These are phyloP conservation scores for Penicillium sp. DNA, from an alignment of 2,329 filamentous ascomycete species.

Conservation along the genomic window DNA sequence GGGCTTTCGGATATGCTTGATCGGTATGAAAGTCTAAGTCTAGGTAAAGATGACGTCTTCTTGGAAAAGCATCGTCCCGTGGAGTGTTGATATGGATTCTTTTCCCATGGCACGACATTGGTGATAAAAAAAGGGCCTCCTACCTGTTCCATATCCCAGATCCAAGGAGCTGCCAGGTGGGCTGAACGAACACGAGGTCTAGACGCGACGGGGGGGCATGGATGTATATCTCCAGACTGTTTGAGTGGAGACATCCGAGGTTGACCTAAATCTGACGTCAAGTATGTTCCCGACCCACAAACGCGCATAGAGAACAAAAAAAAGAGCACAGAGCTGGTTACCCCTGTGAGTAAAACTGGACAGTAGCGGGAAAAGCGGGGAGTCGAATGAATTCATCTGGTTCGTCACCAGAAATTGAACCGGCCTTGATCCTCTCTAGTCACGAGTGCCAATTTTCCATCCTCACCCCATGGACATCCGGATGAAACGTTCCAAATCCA, in stretches of 20 bases:
- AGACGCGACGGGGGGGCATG: not conserved
- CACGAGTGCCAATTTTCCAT: not conserved
- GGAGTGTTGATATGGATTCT: conserved; percentile 1
- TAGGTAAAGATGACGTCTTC: conserved; percentile 35
- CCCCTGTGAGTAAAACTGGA: not conserved
- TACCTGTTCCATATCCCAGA: not conserved
- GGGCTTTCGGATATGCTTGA: conserved; percentile 40
- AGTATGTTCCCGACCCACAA: not conserved
- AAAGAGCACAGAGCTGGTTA: not conserved
- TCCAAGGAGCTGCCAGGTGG: not conserved
- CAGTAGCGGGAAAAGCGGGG: not conserved
- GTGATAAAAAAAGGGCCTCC: no score
- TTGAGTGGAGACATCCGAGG: not conserved
- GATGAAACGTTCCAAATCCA: not conserved
- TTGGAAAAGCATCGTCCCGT: conserved; percentile 17
- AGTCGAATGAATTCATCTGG: not conserved
- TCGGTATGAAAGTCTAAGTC: conserved; percentile 38
- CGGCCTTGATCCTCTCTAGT: no score
- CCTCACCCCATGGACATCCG: not conserved
- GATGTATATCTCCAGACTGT: not conserved
- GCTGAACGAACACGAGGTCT: no score
- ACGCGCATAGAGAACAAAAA: not conserved
- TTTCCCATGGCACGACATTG: not conserved
- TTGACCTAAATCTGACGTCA: not conserved
- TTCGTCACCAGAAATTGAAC: no score